Evolutionary conservation across 208 protist genomes (phyloP), one percentile per base, ranked within the genome.

Genomic region (Phytomonas francai): DNA sequence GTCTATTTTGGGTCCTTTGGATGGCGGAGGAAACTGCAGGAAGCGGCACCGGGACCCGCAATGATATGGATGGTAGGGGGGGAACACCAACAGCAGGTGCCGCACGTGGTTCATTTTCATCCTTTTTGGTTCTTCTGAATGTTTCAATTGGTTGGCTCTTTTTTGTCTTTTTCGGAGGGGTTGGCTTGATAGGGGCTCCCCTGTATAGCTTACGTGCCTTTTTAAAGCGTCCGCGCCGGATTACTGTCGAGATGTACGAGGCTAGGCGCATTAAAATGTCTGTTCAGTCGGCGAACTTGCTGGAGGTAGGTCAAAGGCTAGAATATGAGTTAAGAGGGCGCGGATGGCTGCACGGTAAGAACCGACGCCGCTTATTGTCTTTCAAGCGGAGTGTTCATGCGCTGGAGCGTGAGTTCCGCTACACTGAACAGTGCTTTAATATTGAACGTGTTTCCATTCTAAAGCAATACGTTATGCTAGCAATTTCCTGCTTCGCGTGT

Each of bases 131-230:
- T 6, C 87, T 76, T 16, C 63, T 94, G 29, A 57, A 80, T 11
- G 74, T 81, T 31, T 78, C 75, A 27, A 60, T 92, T 66, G 93
- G 93, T 31, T 97, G 89, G 88, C 45, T 93, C 29, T 68, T 96
- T 39, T 86, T 98, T 65, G 83, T 85, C 22, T 3, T 97, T 29
- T 98, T 98, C 65, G 95, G 90, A 36, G 94, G 94, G 36, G 88
- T 98, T 4, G 97, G 97, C 4, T 66, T 98, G 9, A 76, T 83
- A 2, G 87, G 92, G 14, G 77, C 98, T 2, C 96, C 97, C 27
- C 72, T 97, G 32, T 85, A 93, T 28, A 77, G 96, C 31, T 79
- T 97, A 32, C 16, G 60, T 1, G 70, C 71, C 19, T 98, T 92
- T 68, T 30, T 83, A 49, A 42, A 81, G 58, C 81, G 87, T 31